Evolutionary conservation across 768 basidiomycete species (phyloP).

Genomic region (Pulveroboletus sp.): DNA sequence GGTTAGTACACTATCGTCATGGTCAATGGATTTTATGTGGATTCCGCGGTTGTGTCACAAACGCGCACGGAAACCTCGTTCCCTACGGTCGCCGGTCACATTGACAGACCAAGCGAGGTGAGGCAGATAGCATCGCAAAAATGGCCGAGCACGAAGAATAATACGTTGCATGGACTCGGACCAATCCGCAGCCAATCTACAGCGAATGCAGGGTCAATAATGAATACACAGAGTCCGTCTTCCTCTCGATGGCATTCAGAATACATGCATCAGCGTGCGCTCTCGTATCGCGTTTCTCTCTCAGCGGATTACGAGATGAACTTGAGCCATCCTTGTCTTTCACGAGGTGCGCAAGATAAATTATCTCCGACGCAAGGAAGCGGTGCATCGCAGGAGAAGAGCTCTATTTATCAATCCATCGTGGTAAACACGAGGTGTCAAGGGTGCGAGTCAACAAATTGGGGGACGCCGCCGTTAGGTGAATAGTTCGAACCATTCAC

Average conservation of each 20-base stretch:
- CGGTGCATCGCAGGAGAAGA: constrained; percentile 23
- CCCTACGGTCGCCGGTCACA: constrained; percentile 31
- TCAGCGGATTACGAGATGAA: constrained; percentile 20
- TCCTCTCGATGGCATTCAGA: constrained; percentile 2
- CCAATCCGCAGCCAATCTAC: constrained; percentile 9
- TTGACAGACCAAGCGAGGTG: constrained; percentile 34
- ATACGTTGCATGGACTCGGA: constrained; percentile 22
- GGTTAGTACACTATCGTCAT: constrained; percentile 12
- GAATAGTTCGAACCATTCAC: constrained; percentile 10
- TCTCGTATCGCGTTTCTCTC: constrained; percentile 7
- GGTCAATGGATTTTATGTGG: constrained; percentile 28
- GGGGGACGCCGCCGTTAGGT: constrained; percentile 6
- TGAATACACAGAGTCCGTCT: constrained; percentile 9
- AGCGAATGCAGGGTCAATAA: constrained; percentile 10
- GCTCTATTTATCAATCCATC: constrained; percentile 22
- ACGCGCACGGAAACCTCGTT: constrained; percentile 40
- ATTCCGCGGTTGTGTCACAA: constrained; percentile 30
- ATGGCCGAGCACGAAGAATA: constrained; percentile 19
- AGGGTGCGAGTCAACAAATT: constrained; percentile 16
- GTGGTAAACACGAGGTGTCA: constrained; percentile 32
- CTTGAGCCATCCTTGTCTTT: constrained; percentile 15
- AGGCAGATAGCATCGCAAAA: constrained; percentile 31
- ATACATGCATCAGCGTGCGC: not conserved
- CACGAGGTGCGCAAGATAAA: constrained; percentile 15
- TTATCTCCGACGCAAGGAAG: constrained; percentile 31